Base-by-base conservation (phyloP, 148 eudicot species). In the Spergularia bocconei region DNA sequence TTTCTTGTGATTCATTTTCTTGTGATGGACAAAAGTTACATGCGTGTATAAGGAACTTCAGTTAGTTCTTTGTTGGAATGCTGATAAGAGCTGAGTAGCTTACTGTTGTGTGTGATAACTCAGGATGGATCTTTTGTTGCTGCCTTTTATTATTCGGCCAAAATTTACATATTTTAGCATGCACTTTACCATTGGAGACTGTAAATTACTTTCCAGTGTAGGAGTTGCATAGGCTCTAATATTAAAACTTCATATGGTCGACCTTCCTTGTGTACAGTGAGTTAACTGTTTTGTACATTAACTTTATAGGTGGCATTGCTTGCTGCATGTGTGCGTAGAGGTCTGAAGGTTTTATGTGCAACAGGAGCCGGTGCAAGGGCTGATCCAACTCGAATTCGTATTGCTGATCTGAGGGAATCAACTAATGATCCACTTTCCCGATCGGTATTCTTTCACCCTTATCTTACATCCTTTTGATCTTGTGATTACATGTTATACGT, bases 361-460 rank as follows among this genome's bases (percentile, higher is more conserved):
- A 95, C 96, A 50, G 98, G 98, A 83, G 98, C 98, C 63, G 98
- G 98, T 55, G 98, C 96, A 69, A 89, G 98, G 85, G 98, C 98
- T 74, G 98, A 95, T 78, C 98, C 98, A 70, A 95, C 98, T 73
- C 89, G 98, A 83, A 92, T 95, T 55, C 97, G 98, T 69, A 87
- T 92, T 59, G 97, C 98, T 69, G 98, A 95, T 83, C 79, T 95
- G 72, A 87, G 91, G 80, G 97, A 95, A 82, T 95, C 98, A 55
- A 92, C 90, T 72, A 95, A 95, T 76, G 97, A 95, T 76, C 98
- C 98, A 44, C 88, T 95, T 63, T 95, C 98, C 73, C 91, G 98
- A 81, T 54, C 98, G 0, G 98, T 95, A 85, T 70, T 69, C 48
- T 71, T 82, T 80, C 66, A 50, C 69, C 73, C 69, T 66, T 12